Evolutionary conservation across 768 basidiomycete species (phyloP).

Genomic region (Roridomyces roridus): DNA sequence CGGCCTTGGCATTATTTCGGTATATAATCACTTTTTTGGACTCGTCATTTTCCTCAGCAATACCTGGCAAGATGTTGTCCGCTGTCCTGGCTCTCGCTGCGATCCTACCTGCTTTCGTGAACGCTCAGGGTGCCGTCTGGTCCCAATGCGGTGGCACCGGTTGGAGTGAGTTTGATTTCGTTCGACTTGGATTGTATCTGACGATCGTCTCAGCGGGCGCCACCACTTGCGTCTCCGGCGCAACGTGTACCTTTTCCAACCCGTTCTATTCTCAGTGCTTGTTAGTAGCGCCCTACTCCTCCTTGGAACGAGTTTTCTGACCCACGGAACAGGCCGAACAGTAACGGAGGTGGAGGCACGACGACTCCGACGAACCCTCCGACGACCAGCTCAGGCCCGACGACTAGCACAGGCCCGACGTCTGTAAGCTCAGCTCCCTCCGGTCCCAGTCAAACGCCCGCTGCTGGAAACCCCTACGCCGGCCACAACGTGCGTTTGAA

Average conservation of each 20-base stretch:
- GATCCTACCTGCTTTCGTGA: conserved; percentile 49
- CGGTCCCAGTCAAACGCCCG: conserved; percentile 43
- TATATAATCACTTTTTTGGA: conserved; percentile 8
- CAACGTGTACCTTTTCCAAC: conserved; percentile 36
- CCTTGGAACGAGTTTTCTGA: not conserved
- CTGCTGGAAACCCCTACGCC: conserved; percentile 57
- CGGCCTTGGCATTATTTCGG: conserved; percentile 13
- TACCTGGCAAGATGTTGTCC: conserved; percentile 56
- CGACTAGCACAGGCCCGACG: conserved; percentile 16
- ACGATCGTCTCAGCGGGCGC: conserved; percentile 36
- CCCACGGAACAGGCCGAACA: not conserved
- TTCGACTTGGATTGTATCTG: not conserved
- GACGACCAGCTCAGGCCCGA: conserved; percentile 26
- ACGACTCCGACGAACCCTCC: conserved; percentile 26
- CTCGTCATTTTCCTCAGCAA: conserved; percentile 24
- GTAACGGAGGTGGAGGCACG: not conserved
- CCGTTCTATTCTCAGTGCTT: conserved; percentile 50
- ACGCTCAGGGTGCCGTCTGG: conserved; percentile 49
- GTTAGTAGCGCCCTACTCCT: conserved; percentile 28
- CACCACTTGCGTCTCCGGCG: conserved; percentile 46
- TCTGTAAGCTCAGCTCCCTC: conserved; percentile 35
- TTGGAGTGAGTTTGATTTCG: conserved; percentile 50
- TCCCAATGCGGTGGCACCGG: conserved; percentile 58
- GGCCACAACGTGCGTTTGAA: conserved; percentile 48
- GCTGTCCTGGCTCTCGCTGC: conserved; percentile 48